These are phyloP conservation scores for Rosa chinensis DNA, from an alignment of 306 rosid genomes.

Conservation along the genomic window DNA sequence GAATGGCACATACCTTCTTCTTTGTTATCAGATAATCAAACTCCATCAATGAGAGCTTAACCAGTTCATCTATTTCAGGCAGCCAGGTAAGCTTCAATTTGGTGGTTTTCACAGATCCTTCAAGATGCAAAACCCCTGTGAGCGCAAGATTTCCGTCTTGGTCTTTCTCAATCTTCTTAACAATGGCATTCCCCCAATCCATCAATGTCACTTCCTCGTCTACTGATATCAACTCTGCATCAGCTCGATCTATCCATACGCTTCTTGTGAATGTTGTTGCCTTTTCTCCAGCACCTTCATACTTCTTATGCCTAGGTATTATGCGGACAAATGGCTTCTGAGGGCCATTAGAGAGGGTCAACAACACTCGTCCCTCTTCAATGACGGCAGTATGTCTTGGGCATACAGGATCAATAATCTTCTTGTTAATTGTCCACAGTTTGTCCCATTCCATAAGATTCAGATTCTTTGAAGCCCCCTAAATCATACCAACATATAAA, in stretches of 20 bases:
- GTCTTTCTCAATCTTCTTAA: slow-evolving; percentile 67
- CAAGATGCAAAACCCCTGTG: slow-evolving; percentile 81
- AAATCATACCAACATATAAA: slow-evolving; percentile 16
- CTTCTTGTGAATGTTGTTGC: slow-evolving; percentile 63
- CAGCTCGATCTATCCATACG: slow-evolving; percentile 76
- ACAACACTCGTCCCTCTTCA: slow-evolving; percentile 63
- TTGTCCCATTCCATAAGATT: slow-evolving; percentile 99
- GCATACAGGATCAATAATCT: slow-evolving; percentile 93
- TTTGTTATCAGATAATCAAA: slow-evolving; percentile 85
- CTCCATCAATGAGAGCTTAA: slow-evolving; percentile 69
- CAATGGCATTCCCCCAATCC: slow-evolving; percentile 98
- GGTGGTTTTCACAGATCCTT: slow-evolving; percentile 91
- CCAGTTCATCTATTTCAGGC: slow-evolving; percentile 71
- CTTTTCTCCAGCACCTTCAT: slow-evolving; percentile 83
- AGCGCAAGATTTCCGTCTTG: slow-evolving; percentile 62
- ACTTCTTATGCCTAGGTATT: slow-evolving; percentile 88
- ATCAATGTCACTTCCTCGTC: slow-evolving; percentile 88
- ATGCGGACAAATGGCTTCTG: slow-evolving; percentile 69
- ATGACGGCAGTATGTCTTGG: slow-evolving; percentile 87
- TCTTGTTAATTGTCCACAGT: slow-evolving; percentile 91
- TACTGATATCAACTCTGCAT: slow-evolving; percentile 56
- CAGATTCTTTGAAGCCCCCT: slow-evolving; percentile 96
- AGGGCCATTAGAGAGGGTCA: slow-evolving; percentile 81
- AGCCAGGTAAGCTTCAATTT: slow-evolving; percentile 94
- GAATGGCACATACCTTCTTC: slow-evolving; percentile 70